Base-by-base conservation (phyloP, 495 filamentous ascomycete species). In the Cairneyella variabilis region DNA sequence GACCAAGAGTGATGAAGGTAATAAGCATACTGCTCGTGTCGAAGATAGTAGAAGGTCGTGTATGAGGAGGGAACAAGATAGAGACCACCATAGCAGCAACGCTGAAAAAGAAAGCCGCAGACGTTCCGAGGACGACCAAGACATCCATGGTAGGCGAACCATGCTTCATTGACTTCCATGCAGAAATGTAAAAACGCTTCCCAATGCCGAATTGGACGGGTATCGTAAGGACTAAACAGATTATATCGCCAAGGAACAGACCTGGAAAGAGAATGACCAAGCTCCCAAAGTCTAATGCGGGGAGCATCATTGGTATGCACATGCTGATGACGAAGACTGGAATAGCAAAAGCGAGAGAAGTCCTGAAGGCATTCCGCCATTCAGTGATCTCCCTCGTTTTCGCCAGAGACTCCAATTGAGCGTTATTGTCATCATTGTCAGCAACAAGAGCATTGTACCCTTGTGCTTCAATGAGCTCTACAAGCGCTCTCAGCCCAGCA, bases 11-110 rank as follows among this genome's bases (percentile, higher is more conserved):
- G 67, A 96, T 89, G 68, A 97, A 97, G 0, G 90, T 96, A 64
- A 99, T 96, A 20, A 99, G 80, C 95, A 97, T 99, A 20, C 90
- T 97, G 66, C 91, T 96, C 0, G 93, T 99, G 59, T 99, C 93
- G 57, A 97, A 99, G 3, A 97, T 86, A 5, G 89, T 96, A 49
- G 80, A 83, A 2, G 93, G 93, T 18, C 84, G 78, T 7, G 73
- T 77, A 61, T 97, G 91, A 3, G 88, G 84, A 7, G 76, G 69
- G 27, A 76, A 71, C 2, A 86, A 41, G 20, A 97, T 62, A 6
- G 90, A 90, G 27, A 97, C 83, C 11, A 83, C 12, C 91, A 99
- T 97, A 10, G 90, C 86, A 37, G 87, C 83, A 57, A 89, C 70
- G 65, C 92, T 97, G 71, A 97, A 99, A 68, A 97, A 96, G 75